A percentile compares a stretch with the other conserved stretches of the same genome.
Evolutionary conservation across 2,329 filamentous ascomycete species (phyloP).

Genomic region (Pseudonectria buxi): DNA sequence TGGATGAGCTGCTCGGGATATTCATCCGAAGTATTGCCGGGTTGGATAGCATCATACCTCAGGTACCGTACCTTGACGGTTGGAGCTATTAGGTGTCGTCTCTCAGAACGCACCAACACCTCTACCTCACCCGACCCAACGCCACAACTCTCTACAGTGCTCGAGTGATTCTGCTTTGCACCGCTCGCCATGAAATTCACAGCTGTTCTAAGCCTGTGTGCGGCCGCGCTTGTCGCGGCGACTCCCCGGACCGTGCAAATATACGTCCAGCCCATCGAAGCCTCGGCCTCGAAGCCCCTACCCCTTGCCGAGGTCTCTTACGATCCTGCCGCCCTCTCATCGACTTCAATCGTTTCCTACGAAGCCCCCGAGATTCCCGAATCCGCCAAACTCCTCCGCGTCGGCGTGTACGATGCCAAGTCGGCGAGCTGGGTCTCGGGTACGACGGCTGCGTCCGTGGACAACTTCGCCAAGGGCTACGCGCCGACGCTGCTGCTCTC

Average conservation of each 20-base stretch:
- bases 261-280: conserved; percentile 46
- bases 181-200: conserved; percentile 34
- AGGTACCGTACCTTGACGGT: too few species aligned
- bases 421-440: conserved; percentile 44
- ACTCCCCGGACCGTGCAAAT: conserved; percentile 41
- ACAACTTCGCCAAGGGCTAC: conserved; percentile 57
- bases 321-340: conserved; percentile 37
- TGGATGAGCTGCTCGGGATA: neutral
- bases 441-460: conserved; percentile 47
- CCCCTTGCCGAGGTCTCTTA: conserved; percentile 52
- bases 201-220: conserved; percentile 36
- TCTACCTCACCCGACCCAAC: conserved; percentile 1
- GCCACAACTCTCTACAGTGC: neutral
- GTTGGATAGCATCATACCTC: conserved; percentile 4
- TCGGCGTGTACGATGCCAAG: conserved; percentile 50
- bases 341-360: conserved; percentile 46
- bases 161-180: too few species aligned
- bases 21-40: conserved; percentile 18
- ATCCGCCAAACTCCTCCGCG: conserved; percentile 42
- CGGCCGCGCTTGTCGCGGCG: conserved; percentile 33
- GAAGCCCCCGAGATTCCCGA: conserved; percentile 48
- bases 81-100: conserved; percentile 18
- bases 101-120: conserved; percentile 8
- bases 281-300: conserved; percentile 26
- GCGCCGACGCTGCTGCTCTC: conserved; percentile 49